Percentiles rank a stretch among this genome's conserved stretches.
These are phyloP conservation scores for Fusarium pseudoanthophilum DNA, from an alignment of 2,329 filamentous ascomycete species.

Conservation along the genomic window DNA sequence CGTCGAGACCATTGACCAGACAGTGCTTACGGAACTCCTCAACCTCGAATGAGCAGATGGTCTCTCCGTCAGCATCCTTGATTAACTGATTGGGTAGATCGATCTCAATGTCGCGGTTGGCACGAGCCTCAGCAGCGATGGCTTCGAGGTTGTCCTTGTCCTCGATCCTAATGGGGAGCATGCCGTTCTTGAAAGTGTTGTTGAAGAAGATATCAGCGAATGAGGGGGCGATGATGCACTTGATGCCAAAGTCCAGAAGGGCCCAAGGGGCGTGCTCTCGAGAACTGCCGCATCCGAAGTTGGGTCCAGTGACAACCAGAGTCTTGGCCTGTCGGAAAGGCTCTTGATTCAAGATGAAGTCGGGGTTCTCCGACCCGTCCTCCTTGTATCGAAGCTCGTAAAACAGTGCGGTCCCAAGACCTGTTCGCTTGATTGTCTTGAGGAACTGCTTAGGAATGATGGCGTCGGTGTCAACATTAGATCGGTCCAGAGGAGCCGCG, in stretches of 20 bases:
- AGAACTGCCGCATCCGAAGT: conserved; percentile 94
- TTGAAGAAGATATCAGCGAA: conserved; percentile 90
- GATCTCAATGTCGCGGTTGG: conserved; percentile 86
- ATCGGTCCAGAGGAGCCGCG: conserved; percentile 85
- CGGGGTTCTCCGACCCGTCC: conserved; percentile 77
- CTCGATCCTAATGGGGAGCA: conserved; percentile 85
- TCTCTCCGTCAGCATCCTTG: conserved; percentile 77
- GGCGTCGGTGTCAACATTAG: conserved; percentile 98
- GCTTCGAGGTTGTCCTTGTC: conserved; percentile 73
- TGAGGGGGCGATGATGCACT: conserved; percentile 89
- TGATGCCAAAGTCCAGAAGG: conserved; percentile 95
- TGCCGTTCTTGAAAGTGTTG: conserved; percentile 99
- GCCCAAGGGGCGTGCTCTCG: conserved; percentile 98
- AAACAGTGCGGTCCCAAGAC: conserved; percentile 89
- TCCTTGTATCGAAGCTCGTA: conserved; percentile 81
- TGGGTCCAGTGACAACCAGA: conserved; percentile 87
- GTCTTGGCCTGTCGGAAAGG: conserved; percentile 88
- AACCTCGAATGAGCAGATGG: conserved; percentile 83
- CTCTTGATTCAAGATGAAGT: conserved; percentile 91
- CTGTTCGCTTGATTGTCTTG: conserved; percentile 98
- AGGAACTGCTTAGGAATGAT: conserved; percentile 99
- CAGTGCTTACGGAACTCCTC: conserved; percentile 97
- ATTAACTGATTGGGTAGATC: conserved; percentile 88
- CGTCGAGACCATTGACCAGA: conserved; percentile 90
- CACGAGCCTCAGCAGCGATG: conserved; percentile 80